Base-by-base conservation (phyloP, 805 yeast genomes). In the Zygoascus tannicola region DNA sequence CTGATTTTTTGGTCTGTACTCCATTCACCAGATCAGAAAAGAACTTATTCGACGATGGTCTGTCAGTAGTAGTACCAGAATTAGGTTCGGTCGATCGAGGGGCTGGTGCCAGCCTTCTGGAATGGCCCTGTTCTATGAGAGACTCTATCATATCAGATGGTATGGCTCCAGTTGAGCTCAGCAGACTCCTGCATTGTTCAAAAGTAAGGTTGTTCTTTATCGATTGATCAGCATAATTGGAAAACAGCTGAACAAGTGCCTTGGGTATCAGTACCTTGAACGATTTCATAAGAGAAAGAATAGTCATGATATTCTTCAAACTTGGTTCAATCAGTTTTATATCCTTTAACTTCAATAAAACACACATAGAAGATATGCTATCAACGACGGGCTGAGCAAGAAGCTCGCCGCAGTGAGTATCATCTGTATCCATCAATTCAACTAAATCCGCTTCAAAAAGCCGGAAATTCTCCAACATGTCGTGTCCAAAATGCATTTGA, bases 331-430 rank as follows among this genome's bases (percentile, higher is more conserved):
- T 65, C 38, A 90, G 66, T 2, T 86, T 82, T 4, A 75, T 68
- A 60, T 88, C 97, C 47, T 90, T 85, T 38, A 90, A 67, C 47
- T 92, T 71, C 22, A 90, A 68, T 94, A 97, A 84, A 33, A 78
- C 80, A 28, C 85, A 70, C 69, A 85, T 78, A 43, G 78, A 69
- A 12, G 71, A 71, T 47, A 88, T 75, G 0, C 92, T 76, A n/a
- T 67, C 64, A 57, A 83, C 68, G 28, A 62, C 61, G 0, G 67
- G 59, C 19, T 57, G 53, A 5, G 71, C 61, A 21, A 68, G 52
- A 32, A 61, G 62, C 5, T 50, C 47, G 4, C 63, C 63, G 43
- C 52, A 54, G 32, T 43, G 35, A 10, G 43, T 21, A 8, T 32
- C 40, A 2, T 21, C 40, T 2, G 32, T 19, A 8, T 41, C 40